Base-by-base conservation (phyloP, 345 rosid genomes). In the Erodium maritimum region DNA sequence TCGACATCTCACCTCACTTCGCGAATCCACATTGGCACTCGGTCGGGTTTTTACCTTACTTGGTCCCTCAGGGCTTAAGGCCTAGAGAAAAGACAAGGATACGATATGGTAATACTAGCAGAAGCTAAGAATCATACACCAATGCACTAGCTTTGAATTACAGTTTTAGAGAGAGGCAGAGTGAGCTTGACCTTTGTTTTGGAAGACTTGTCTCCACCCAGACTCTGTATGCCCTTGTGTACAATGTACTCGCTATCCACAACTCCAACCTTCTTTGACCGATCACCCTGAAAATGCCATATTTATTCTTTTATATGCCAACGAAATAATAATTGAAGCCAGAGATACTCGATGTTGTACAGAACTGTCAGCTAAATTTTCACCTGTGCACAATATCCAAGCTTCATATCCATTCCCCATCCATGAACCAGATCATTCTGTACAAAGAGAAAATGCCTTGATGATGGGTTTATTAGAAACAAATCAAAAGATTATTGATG, bases 361-460 rank as follows among this genome's bases (percentile, higher is more conserved):
- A 29, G 34, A 29, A 29, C 5, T 29, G 14, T 3, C 14, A 42
- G 12, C 17, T 12, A 12, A 42, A 58, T 70, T 9, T 70, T 68
- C 37, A 87, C 99, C 88, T 85, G 99, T 37, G 97, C 97, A 70
- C 99, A 93, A 67, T 93, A 93, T 16, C 99, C 99, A 29, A 93
- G 95, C 69, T 89, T 89, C 76, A 93, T 93, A 70, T 93, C 99
- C 86, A 93, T 68, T 73, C 99, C 99, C 99, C 99, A 93, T 42
- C 95, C 99, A 58, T 93, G 97, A 54, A 93, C 90, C 46, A 93
- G 85, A 78, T 93, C 99, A 62, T 89, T 93, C 99, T 93, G 71
- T 37, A 71, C 45, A 75, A 42, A 42, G 12, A 12, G 17, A 42
- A 42, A 42, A 16, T 7, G 12, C 48, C 17, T 42, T 3, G 1